Conservation (phyloP, 192 early-diverging fungal genomes). For the Spinellus fusiger region DNA sequence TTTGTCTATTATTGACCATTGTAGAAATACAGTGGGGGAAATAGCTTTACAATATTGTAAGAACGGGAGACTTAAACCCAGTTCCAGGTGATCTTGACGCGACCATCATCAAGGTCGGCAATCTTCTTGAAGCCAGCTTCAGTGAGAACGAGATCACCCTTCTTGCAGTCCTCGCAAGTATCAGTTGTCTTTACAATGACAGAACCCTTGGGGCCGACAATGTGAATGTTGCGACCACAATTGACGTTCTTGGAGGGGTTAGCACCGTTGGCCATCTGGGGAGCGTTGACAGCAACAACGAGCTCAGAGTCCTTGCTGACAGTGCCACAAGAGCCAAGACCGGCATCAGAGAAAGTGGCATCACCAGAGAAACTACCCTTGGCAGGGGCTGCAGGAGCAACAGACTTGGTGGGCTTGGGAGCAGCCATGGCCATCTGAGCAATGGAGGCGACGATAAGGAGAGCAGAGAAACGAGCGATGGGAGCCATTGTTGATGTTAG, state of each 20-base stretch:
- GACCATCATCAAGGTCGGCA: slow-evolving; percentile 15
- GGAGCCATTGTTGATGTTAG: no score
- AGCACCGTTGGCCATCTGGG: no score
- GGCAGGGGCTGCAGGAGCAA: no score
- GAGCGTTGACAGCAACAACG: slow-evolving; percentile 43
- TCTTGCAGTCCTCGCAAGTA: slow-evolving; percentile 35
- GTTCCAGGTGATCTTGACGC: slow-evolving; percentile 33
- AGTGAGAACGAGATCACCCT: slow-evolving; percentile 36
- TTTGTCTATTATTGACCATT: no score
- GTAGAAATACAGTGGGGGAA: no score
- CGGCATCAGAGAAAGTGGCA: slow-evolving; percentile 43
- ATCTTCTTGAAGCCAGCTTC: slow-evolving; percentile 36
- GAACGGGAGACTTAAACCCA: no score
- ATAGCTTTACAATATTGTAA: no score
- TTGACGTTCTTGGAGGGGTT: slow-evolving; percentile 30
- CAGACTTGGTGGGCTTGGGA: no score
- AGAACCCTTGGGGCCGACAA: slow-evolving; percentile 34
- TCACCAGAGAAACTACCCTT: slow-evolving; percentile 35
- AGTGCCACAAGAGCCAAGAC: slow-evolving; percentile 37
- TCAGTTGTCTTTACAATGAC: slow-evolving; percentile 42
- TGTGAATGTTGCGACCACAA: slow-evolving; percentile 38
- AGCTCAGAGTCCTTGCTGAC: slow-evolving; percentile 33
- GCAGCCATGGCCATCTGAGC: no score
- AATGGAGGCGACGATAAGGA: no score
- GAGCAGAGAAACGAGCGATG: no score